A percentile compares a stretch with the other conserved stretches of the same genome.
phyloP scores from a whole-genome alignment of 179 eudicot genomes.

The Silene noctiflora region DNA sequence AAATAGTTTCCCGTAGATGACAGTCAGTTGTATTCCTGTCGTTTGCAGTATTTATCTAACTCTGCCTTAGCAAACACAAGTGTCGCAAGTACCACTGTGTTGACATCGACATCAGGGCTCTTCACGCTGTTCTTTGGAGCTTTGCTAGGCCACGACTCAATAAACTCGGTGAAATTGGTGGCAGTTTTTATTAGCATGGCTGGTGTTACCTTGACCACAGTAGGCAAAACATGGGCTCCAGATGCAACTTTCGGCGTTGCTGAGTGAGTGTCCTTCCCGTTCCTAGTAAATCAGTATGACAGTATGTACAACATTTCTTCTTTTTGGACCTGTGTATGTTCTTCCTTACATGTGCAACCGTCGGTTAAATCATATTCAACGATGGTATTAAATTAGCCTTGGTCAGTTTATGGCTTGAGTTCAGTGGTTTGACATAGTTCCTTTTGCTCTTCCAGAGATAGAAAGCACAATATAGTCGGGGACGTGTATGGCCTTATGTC shows the following conservation, averaged over 20 bases:
- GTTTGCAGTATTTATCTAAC: constrained; percentile 54
- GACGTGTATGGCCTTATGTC: constrained; percentile 54
- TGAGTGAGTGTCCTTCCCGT: constrained; percentile 37
- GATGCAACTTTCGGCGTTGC: constrained; percentile 33
- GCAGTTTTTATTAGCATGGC: constrained; percentile 59
- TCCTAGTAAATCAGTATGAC: neutral
- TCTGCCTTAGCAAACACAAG: constrained; percentile 65
- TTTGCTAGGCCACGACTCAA: constrained; percentile 49
- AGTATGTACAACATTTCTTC: neutral
- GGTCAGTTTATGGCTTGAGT: neutral
- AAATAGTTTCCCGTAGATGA: neutral
- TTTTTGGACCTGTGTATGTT: neutral
- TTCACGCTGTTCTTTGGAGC: constrained; percentile 67
- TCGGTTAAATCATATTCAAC: neutral
- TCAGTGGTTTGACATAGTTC: neutral
- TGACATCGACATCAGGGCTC: constrained; percentile 64
- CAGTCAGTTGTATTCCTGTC: constrained; percentile 4
- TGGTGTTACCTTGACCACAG: constrained; percentile 60
- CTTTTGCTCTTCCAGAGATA: constrained; percentile 29
- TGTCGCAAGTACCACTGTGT: constrained; percentile 61
- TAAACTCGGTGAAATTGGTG: constrained; percentile 38
- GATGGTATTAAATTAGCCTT: too few relatives aligned
- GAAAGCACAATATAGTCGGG: constrained; percentile 44
- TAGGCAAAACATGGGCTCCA: constrained; percentile 65
- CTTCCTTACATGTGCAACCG: neutral